These are phyloP conservation scores for Periconia sp. DNA, from an alignment of 2,329 filamentous ascomycete genomes.

Conservation along the genomic window DNA sequence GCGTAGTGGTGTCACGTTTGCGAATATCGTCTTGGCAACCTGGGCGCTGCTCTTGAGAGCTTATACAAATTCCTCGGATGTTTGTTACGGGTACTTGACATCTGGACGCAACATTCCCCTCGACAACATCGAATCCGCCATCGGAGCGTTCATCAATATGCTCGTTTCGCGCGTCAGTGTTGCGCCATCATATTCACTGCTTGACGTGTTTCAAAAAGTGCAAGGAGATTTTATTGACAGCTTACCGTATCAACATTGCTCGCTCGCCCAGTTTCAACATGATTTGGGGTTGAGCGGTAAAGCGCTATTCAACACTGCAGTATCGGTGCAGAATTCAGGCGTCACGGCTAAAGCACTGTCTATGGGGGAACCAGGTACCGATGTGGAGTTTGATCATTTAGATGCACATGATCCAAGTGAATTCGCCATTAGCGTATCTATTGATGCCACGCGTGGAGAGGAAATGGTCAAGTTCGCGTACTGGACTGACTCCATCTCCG, in stretches of 20 bases:
- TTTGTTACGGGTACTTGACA: conserved; percentile 42
- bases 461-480: conserved; percentile 33
- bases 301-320: conserved; percentile 52
- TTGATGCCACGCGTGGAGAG: conserved; percentile 33
- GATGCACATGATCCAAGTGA: conserved; percentile 36
- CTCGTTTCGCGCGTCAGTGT: conserved; percentile 28
- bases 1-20: conserved; percentile 28
- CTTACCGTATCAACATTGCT: conserved; percentile 36
- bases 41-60: conserved; percentile 36
- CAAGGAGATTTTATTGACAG: conserved; percentile 36
- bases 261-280: conserved; percentile 51
- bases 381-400: conserved; percentile 31
- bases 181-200: conserved; percentile 14
- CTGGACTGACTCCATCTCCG: conserved; percentile 34
- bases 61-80: conserved; percentile 32
- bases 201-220: conserved; percentile 27
- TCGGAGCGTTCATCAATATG: conserved; percentile 52
- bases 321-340: conserved; percentile 38
- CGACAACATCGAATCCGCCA: conserved; percentile 48
- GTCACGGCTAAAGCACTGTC: background rate
- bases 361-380: conserved; percentile 5
- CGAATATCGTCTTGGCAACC: conserved; percentile 34
- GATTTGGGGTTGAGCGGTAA: conserved; percentile 39
- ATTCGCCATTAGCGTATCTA: conserved; percentile 37
- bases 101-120: conserved; percentile 49